Base-by-base conservation (phyloP, 2,329 filamentous ascomycete species). In the Aspergillus sp. region DNA sequence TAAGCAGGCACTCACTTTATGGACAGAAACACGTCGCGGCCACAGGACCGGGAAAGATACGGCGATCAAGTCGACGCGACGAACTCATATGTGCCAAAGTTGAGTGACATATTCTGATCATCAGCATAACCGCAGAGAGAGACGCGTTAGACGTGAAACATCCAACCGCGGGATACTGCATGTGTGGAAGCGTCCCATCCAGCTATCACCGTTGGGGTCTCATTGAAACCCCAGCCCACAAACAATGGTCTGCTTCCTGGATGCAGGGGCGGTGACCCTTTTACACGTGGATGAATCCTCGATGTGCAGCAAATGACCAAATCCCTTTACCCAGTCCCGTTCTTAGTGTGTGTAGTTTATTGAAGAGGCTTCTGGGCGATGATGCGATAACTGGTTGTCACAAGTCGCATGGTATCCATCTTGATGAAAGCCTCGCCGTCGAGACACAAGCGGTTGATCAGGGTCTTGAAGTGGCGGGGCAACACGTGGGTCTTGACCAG, bases 351-450 rank as follows among this genome's bases (percentile, higher is more conserved):
- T 17, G 7, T 8, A 36, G 36, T 58, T 58, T 54, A 67, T 57
- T 61, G 62, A 10, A 52, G 50, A 19, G 73, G 80, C 68, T 83
- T 84, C 68, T 79, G 77, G 0, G 82, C 82, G 61, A 84, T 79
- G 58, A 84, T 78, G 50, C 82, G 79, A 59, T 84, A 84, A 54
- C 81, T 84, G 7, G 82, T 84, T 2, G 80, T 81, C 21, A 80
- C 78, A 15, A 84, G 71, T 10, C 82, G 78, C 81, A 82, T 81
- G 17, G 75, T 77, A 64, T 84, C 82, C 82, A 84, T 84, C 72
- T 83, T 78, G 59, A 84, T 80, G 61, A 84, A 84, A 0, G 82
- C 82, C 70, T 83, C 75, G 1, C 82, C 82, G 58, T 84, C 82
- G 17, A 83, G 68, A 62, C 82, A 84, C 27, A 84, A 69, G 8